Conservation (phyloP, 371 early-diverging fungal species). For the Mortierella sp. region DNA sequence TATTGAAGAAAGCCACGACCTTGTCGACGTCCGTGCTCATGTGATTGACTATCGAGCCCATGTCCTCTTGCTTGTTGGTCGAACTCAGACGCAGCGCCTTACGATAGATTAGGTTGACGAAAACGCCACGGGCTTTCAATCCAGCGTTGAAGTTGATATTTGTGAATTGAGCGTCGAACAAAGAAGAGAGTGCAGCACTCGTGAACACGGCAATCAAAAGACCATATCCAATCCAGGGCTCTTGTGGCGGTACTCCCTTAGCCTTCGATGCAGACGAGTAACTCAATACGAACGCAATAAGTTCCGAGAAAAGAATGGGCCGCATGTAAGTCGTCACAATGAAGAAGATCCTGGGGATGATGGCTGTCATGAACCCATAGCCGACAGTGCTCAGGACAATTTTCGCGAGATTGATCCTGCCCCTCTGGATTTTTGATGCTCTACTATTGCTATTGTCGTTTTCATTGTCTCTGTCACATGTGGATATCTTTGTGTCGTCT, state of each 20-base stretch:
- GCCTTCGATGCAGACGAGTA: slow-evolving; percentile 28
- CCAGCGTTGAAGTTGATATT: slow-evolving; percentile 18
- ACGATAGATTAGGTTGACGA: slow-evolving; percentile 85
- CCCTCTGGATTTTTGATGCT: background rate
- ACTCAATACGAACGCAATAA: slow-evolving; percentile 75
- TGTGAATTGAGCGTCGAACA: slow-evolving; percentile 24
- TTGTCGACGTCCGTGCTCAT: slow-evolving; percentile 89
- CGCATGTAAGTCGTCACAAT: slow-evolving; percentile 79
- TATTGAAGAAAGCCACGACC: slow-evolving; percentile 64
- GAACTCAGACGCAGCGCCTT: slow-evolving; percentile 84
- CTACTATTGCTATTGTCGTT: too few relatives aligned
- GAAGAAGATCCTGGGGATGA: slow-evolving; percentile 63
- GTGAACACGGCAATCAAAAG: slow-evolving; percentile 50
- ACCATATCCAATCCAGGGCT: slow-evolving; percentile 69
- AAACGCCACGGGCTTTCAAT: slow-evolving; percentile 67
- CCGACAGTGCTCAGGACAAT: slow-evolving; percentile 70
- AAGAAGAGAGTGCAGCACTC: background rate
- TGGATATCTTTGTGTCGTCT: background rate
- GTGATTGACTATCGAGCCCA: slow-evolving; percentile 78
- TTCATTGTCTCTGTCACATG: too few relatives aligned
- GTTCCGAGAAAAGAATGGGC: slow-evolving; percentile 74
- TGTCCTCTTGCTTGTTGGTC: slow-evolving; percentile 79
- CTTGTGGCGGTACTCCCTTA: slow-evolving; percentile 41
- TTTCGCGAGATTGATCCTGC: slow-evolving; percentile 19
- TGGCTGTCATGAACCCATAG: slow-evolving; percentile 9